phyloP scores from a whole-genome alignment of 805 yeast genomes.

The Kurtzmaniella cleridarum region DNA sequence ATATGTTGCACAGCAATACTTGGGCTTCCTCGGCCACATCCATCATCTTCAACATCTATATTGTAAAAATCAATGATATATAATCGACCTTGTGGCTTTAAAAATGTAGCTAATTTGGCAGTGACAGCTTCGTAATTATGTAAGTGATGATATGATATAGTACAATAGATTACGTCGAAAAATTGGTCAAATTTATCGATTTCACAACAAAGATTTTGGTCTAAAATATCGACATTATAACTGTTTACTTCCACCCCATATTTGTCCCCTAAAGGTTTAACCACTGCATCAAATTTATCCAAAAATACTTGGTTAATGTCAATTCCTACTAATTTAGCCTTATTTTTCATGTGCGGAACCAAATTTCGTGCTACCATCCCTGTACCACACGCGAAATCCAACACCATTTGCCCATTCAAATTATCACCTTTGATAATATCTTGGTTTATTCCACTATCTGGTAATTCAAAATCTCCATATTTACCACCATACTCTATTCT shows the following conservation, averaged over 20 bases:
- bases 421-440: conserved; percentile 1
- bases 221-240: conserved; percentile 21
- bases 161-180: conserved; percentile 31
- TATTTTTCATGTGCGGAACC: conserved; percentile 19
- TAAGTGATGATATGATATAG: conserved; percentile 37
- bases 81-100: conserved; percentile 29
- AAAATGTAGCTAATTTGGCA: conserved; percentile 23
- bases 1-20: conserved; percentile 21
- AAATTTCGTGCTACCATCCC: conserved; percentile 30
- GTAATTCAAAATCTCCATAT: conserved; percentile 12
- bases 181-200: conserved; percentile 12
- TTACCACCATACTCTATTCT: conserved; percentile 10
- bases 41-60: conserved; percentile 20
- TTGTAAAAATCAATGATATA: conserved; percentile 36
- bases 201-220: conserved; percentile 8
- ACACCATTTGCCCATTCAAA: conserved; percentile 9
- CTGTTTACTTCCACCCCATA: conserved; percentile 5
- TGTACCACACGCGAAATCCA: conserved; percentile 43
- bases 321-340: conserved; percentile 25
- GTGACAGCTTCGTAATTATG: conserved; percentile 25
- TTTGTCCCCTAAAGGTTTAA: background rate
- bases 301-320: conserved; percentile 28
- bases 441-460: conserved; percentile 7
- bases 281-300: conserved; percentile 4
- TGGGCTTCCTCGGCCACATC: background rate